These are phyloP conservation scores for Trichoderma koningii DNA, from an alignment of 2,329 filamentous ascomycete genomes.

Conservation along the genomic window DNA sequence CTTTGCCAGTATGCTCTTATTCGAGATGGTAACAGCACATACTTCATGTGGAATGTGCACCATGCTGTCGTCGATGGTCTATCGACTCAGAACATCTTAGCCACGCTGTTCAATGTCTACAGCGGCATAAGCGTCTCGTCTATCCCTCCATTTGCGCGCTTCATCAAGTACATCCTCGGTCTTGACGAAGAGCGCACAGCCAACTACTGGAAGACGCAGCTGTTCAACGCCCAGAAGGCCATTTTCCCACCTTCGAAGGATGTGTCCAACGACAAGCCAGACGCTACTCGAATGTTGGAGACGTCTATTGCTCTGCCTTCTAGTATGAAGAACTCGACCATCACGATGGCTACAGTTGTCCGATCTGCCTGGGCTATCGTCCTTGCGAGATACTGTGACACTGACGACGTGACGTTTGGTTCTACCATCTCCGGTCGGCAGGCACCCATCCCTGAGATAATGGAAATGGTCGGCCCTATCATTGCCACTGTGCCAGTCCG, in stretches of 20 bases:
- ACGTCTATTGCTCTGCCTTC: background rate
- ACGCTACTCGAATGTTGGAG: conserved; percentile 10
- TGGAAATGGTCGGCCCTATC: conserved; percentile 30
- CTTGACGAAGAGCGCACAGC: conserved; percentile 10
- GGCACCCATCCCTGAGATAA: conserved; percentile 30
- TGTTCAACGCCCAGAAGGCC: conserved; percentile 19
- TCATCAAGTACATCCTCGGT: conserved; percentile 11
- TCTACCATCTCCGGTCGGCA: conserved; percentile 32
- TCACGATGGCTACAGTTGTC: conserved; percentile 32
- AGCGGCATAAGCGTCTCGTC: background rate
- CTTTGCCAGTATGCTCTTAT: conserved; percentile 13
- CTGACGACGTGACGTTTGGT: conserved; percentile 31
- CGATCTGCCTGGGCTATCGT: conserved; percentile 23
- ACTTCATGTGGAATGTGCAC: conserved; percentile 21
- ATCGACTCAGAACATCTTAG: background rate
- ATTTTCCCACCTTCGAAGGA: conserved; percentile 21
- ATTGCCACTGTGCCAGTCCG: conserved; percentile 31
- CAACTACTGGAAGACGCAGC: conserved; percentile 28
- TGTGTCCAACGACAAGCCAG: background rate
- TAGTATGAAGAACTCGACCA: background rate
- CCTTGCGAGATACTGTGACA: conserved; percentile 28
- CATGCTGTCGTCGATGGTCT: conserved; percentile 21
- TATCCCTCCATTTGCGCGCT: background rate
- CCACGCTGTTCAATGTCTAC: background rate
- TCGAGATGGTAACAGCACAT: background rate